These are phyloP conservation scores for Barbatosphaeria neglecta DNA, from an alignment of 495 filamentous ascomycete genomes.

Conservation along the genomic window DNA sequence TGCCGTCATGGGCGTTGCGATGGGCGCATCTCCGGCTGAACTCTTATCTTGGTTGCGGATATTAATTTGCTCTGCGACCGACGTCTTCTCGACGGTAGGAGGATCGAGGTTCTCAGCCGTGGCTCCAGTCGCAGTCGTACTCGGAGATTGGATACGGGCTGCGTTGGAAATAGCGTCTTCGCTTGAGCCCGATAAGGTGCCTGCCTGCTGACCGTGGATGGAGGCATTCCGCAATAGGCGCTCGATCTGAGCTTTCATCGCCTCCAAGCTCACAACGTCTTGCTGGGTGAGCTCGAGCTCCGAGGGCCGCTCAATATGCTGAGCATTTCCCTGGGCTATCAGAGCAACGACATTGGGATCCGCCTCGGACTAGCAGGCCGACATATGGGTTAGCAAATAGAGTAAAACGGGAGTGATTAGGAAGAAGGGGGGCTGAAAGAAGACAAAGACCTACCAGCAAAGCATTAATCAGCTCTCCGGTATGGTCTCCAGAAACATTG, in stretches of 20 bases:
- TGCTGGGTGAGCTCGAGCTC: slow-evolving; percentile 11
- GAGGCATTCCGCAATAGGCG: background rate
- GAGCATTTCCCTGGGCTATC: slow-evolving; percentile 21
- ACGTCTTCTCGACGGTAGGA: no score
- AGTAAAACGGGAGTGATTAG: background rate
- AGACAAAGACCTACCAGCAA: slow-evolving; percentile 26
- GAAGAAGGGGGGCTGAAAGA: background rate
- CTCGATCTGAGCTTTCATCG: slow-evolving; percentile 21
- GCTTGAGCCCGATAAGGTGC: no score
- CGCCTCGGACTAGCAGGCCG: slow-evolving; percentile 16
- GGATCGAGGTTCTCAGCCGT: no score
- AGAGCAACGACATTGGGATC: slow-evolving; percentile 20
- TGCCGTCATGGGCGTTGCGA: background rate
- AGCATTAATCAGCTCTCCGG: slow-evolving; percentile 25
- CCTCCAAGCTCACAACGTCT: slow-evolving; percentile 22
- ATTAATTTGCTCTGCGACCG: no score
- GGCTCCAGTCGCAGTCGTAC: no score
- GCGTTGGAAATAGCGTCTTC: background rate
- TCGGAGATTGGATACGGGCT: background rate
- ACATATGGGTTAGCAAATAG: slow-evolving; percentile 5
- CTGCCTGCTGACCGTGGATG: background rate
- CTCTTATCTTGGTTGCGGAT: background rate
- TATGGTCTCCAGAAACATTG: slow-evolving; percentile 6
- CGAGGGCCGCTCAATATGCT: slow-evolving; percentile 10
- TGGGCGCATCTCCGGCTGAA: background rate